A percentile compares a stretch with the other conserved stretches of the same genome.
phyloP scores from a whole-genome alignment of 108 stramenopile genomes.

The Fragilariopsis cylindrus region DNA sequence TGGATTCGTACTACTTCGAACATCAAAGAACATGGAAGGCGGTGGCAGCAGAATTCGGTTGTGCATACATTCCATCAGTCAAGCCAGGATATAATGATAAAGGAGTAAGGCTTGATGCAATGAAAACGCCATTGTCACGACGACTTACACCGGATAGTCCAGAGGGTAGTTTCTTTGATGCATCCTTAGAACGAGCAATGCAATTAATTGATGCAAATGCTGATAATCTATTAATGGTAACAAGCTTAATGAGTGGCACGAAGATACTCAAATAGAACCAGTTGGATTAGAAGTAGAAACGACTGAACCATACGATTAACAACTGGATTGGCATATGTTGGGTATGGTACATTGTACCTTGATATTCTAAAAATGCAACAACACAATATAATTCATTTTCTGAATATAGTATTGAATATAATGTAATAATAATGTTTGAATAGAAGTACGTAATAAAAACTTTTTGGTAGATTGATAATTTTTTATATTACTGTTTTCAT shows the following conservation, averaged over 20 bases:
- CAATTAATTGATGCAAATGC: slow-evolving; percentile 24
- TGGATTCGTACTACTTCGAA: slow-evolving; percentile 12
- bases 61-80: slow-evolving; percentile 33
- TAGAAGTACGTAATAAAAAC: too few relatives aligned
- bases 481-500: not conserved
- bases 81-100: slow-evolving; percentile 38
- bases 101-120: slow-evolving; percentile 19
- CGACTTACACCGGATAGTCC: not conserved
- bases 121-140: slow-evolving; percentile 32
- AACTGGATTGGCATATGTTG: slow-evolving; percentile 29
- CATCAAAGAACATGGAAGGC: slow-evolving; percentile 23
- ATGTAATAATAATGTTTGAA: too few relatives aligned
- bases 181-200: slow-evolving; percentile 6
- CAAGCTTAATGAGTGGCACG: slow-evolving; percentile 44
- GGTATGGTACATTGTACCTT: slow-evolving; percentile 37
- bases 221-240: slow-evolving; percentile 24
- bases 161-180: slow-evolving; percentile 31
- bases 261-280: slow-evolving; percentile 45
- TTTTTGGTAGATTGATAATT: not conserved
- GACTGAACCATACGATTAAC: slow-evolving; percentile 13
- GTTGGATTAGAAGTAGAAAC: not conserved
- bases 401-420: too few relatives aligned
- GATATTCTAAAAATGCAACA: slow-evolving; percentile 15
- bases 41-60: slow-evolving; percentile 6
- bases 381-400: too few relatives aligned